Evolutionary conservation across 371 early-diverging fungal genomes (phyloP).

Genomic region (Apophysomyces sp.): DNA sequence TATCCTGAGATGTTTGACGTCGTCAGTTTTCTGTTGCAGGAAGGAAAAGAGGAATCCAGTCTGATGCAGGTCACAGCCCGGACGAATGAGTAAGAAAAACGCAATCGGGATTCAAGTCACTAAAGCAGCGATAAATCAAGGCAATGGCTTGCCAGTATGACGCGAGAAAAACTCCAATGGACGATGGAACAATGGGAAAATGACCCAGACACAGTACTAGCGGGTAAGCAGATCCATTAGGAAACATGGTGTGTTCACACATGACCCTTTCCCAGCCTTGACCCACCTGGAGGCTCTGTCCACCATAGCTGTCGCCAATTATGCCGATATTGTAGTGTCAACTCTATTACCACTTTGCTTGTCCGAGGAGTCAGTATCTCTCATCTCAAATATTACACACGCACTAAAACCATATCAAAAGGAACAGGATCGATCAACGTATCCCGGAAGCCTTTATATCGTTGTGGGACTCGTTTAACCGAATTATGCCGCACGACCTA

Average conservation of each 20-base stretch:
- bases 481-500: conserved; percentile 36
- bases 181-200: not conserved
- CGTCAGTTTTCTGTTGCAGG: conserved; percentile 33
- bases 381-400: not conserved
- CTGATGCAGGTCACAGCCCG: not conserved
- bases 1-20: conserved; percentile 56
- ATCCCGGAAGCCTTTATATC: conserved; percentile 32
- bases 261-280: conserved; percentile 14
- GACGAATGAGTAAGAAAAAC: not conserved
- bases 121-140: not conserved
- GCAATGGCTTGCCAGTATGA: not conserved
- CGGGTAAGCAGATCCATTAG: not conserved
- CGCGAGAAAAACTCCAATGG: not conserved
- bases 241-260: not conserved
- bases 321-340: conserved; percentile 18
- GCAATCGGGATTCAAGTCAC: not conserved
- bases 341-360: conserved; percentile 23
- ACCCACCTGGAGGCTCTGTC: conserved; percentile 13
- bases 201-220: not conserved
- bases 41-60: conserved; percentile 31
- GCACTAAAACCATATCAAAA: no score
- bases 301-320: conserved; percentile 4
- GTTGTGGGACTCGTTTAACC: conserved; percentile 41
- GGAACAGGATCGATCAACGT: conserved; percentile 15
- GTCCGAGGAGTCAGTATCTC: conserved; percentile 16